Percentiles rank a stretch among this genome's conserved stretches.
These are phyloP conservation scores for Pichia sp. DNA, from an alignment of 1,139 yeast species.

Conservation along the genomic window DNA sequence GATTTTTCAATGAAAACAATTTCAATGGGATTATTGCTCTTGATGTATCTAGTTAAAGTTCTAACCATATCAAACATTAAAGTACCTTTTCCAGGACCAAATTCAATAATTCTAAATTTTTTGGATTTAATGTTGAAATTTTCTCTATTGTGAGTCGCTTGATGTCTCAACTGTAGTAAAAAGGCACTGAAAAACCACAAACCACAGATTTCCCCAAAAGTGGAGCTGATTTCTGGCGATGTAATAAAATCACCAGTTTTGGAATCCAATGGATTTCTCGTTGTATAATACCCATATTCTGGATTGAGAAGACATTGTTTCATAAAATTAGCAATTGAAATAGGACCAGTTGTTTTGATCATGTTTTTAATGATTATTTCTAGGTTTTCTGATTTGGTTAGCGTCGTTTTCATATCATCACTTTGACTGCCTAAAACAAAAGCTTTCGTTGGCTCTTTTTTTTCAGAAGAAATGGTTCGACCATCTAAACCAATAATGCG, in stretches of 20 bases:
- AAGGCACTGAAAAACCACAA: constrained; percentile 62
- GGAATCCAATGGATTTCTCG: constrained; percentile 62
- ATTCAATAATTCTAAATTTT: constrained; percentile 55
- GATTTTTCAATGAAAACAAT: constrained; percentile 69
- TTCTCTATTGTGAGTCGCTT: constrained; percentile 32
- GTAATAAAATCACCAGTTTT: constrained; percentile 69
- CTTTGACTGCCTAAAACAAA: constrained; percentile 2
- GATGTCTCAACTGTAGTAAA: constrained; percentile 38
- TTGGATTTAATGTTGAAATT: constrained; percentile 18
- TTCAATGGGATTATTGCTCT: constrained; percentile 27
- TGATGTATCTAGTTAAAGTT: constrained; percentile 36
- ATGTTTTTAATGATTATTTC: constrained; percentile 37
- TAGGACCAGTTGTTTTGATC: constrained; percentile 68
- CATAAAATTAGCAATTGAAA: constrained; percentile 69
- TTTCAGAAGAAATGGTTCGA: constrained; percentile 3
- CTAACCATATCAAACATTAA: constrained; percentile 57
- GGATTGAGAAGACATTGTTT: constrained; percentile 79
- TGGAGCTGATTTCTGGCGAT: constrained; percentile 81
- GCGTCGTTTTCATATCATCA: constrained; percentile 3
- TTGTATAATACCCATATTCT: constrained; percentile 69
- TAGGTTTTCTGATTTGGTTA: constrained; percentile 11
- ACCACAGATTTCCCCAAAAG: constrained; percentile 83
- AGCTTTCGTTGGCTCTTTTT: not conserved
- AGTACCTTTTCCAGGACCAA: constrained; percentile 87
- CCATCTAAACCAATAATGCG: constrained; percentile 12